Percentiles rank a stretch among this genome's conserved stretches.
Conservation (phyloP, 2,329 filamentous ascomycete genomes). For the Penicillium carneum region DNA sequence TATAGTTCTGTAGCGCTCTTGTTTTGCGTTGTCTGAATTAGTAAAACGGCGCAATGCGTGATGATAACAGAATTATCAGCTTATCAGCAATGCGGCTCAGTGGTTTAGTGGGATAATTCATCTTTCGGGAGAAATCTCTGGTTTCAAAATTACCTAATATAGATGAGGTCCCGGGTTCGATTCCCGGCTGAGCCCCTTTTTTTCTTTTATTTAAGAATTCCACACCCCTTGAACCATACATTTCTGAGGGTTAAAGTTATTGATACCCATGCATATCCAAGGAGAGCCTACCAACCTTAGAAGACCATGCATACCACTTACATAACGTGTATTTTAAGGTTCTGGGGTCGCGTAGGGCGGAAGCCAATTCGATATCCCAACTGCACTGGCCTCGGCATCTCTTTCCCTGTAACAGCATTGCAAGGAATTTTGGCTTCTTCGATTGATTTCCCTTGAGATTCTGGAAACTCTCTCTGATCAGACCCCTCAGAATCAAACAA, state of each 20-base stretch:
- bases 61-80: background rate
- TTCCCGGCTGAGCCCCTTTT: conserved; percentile 14
- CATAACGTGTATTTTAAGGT: no score
- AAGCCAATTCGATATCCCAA: background rate
- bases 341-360: background rate
- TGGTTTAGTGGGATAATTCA: conserved; percentile 17
- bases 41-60: rapidly evolving
- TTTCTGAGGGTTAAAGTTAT: background rate
- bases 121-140: conserved; percentile 15
- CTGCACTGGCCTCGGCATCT: background rate
- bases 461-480: no score
- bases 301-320: background rate
- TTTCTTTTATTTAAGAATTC: background rate
- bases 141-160: conserved; percentile 10
- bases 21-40: background rate
- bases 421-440: background rate
- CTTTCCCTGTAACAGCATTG: no score
- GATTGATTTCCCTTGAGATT: background rate
- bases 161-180: conserved; percentile 15
- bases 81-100: background rate
- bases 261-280: background rate
- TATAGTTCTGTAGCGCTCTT: no score
- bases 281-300: background rate
- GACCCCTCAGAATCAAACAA: conserved; percentile 1
- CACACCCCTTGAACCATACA: no score